Percentiles rank a stretch among this genome's conserved stretches.
phyloP scores from a whole-genome alignment of 768 basidiomycete genomes.

The Mycena vulgaris region DNA sequence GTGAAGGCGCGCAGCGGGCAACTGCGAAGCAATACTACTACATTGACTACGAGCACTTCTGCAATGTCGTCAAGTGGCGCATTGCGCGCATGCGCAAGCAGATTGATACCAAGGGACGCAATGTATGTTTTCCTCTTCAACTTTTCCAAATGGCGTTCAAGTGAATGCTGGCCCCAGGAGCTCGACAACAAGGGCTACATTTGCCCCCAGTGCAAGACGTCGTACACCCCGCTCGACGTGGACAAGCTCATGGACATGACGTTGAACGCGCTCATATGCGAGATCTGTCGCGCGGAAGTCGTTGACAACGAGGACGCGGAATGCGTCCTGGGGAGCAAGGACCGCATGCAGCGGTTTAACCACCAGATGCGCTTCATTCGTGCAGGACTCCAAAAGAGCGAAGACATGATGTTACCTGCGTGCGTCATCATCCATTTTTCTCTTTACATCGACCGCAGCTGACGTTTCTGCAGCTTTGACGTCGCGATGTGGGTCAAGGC shows the following conservation, averaged over 20 bases:
- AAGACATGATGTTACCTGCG: constrained; percentile 89
- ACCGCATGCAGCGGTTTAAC: constrained; percentile 97
- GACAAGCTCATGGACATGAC: constrained; percentile 85
- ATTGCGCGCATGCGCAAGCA: constrained; percentile 92
- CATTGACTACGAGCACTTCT: constrained; percentile 95
- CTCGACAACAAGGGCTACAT: constrained; percentile 98
- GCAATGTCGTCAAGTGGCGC: constrained; percentile 98
- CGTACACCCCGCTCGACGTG: constrained; percentile 89
- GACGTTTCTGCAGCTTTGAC: constrained; percentile 72
- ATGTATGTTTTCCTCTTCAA: constrained; percentile 64
- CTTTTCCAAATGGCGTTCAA: neutral
- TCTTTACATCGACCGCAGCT: constrained; percentile 14
- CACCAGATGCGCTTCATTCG: constrained; percentile 90
- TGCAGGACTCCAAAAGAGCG: constrained; percentile 91
- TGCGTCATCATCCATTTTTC: constrained; percentile 57
- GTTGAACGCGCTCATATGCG: constrained; percentile 82
- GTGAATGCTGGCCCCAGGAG: constrained; percentile 69
- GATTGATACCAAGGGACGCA: constrained; percentile 91
- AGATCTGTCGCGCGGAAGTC: constrained; percentile 89
- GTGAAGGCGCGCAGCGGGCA: constrained; percentile 90
- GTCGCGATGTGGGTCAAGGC: constrained; percentile 87
- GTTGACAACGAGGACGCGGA: constrained; percentile 94
- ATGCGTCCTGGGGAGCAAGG: constrained; percentile 87
- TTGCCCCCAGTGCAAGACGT: constrained; percentile 89
- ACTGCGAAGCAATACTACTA: constrained; percentile 95